Percentiles rank a stretch among this genome's conserved stretches.
Evolutionary conservation across 78 protist species (phyloP).

Genomic region (Anaeramoeba flamelloides): DNA sequence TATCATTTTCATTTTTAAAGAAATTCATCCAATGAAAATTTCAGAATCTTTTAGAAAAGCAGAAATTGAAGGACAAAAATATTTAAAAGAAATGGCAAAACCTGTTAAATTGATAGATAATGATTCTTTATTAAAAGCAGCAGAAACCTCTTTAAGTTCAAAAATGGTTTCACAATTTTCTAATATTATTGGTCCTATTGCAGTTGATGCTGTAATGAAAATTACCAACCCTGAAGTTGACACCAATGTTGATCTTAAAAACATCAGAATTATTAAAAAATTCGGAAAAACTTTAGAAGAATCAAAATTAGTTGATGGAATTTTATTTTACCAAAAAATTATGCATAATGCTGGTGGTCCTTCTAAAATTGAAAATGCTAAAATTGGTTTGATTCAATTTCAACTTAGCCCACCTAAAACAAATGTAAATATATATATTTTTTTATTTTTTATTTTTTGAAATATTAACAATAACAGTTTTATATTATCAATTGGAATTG

Average conservation of each 20-base stretch:
- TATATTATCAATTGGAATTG: no score
- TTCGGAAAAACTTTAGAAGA: constrained; percentile 95
- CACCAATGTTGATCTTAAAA: constrained; percentile 61
- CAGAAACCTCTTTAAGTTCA: constrained; percentile 80
- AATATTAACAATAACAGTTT: no score
- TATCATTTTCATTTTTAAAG: no score
- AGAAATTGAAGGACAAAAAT: constrained; percentile 22
- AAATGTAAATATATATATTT: constrained; percentile 71
- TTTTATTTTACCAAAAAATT: constrained; percentile 69
- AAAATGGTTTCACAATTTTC: constrained; percentile 85
- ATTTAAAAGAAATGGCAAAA: constrained; percentile 44
- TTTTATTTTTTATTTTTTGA: no score
- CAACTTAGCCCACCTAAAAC: constrained; percentile 96
- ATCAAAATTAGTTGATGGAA: constrained; percentile 79
- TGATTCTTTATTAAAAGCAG: constrained; percentile 59
- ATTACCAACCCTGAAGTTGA: constrained; percentile 42
- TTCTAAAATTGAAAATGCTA: constrained; percentile 67
- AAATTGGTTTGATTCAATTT: constrained; percentile 97
- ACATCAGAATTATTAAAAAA: constrained; percentile 51
- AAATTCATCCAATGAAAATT: constrained; percentile 87
- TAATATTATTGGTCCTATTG: constrained; percentile 75
- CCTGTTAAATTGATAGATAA: constrained; percentile 72
- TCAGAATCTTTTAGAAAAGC: constrained; percentile 55
- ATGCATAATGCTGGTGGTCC: constrained; percentile 65
- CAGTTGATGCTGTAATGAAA: constrained; percentile 88